Base-by-base conservation (phyloP, 2,329 filamentous ascomycete species). In the Penicillium sclerotiorum region DNA sequence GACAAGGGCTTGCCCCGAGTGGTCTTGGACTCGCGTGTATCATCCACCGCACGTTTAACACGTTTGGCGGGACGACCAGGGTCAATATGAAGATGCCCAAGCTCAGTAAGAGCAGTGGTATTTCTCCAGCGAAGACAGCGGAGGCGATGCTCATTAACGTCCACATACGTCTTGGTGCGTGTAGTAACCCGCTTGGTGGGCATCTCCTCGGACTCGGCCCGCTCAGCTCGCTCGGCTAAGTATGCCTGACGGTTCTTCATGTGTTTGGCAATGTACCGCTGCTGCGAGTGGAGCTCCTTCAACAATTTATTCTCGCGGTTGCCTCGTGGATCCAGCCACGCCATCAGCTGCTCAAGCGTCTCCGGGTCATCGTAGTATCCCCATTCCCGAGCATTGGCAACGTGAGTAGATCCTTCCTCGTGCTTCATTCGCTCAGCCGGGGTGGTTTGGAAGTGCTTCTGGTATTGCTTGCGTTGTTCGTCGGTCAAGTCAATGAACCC, bases 321-420 rank as follows among this genome's bases (percentile, higher is more conserved):
- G 1, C 94, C 94, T 13, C 90, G 87, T 11, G 86, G 82, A 64
- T 99, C 93, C 4, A 99, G 80, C 92, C 94, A 99, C 45, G 82
- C 81, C 54, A 97, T 84, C 15, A 99, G 80, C 45, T 81, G 82
- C 53, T 94, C 89, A 5, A 99, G 73, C 30, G 89, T 81, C 41
- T 87, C 84, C 0, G 89, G 84, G 9, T 94, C 88, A 30, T 93
- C 89, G 61, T 90, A 91, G 73, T 90, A 99, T 9, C 89, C 94
- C 92, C 94, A 99, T 69, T 97, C 88, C 11, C 77, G 75, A 2
- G 93, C 90, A 44, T 81, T 86, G 51, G 82, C 84, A 2, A 97
- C 83, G 60, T 86, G 88, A 0, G 90, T 95, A 0, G 80, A 71
- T 5, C 91, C 92, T 74, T 99, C 94, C 69, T 99, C 94, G 50